Percentiles rank a stretch among this genome's conserved stretches.
Conservation (phyloP, 2,329 filamentous ascomycete genomes). For the Daldinia sp. region DNA sequence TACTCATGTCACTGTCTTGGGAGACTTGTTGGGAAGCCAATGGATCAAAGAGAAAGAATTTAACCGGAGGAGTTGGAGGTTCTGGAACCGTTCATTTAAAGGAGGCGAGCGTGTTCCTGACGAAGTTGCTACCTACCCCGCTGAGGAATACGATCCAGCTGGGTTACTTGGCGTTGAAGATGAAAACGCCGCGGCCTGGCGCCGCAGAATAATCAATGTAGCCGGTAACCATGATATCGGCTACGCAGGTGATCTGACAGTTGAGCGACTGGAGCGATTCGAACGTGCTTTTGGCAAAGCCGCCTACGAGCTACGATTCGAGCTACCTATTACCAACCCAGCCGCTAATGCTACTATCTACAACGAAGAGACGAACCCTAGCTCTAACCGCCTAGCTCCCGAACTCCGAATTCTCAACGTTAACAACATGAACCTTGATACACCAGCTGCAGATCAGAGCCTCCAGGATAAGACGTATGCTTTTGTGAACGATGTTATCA, state of each 20-base stretch:
- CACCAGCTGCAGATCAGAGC: conserved; percentile 74
- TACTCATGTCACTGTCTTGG: conserved; percentile 88
- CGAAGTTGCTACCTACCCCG: conserved; percentile 63
- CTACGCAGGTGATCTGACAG: conserved; percentile 90
- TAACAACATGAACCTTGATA: conserved; percentile 95
- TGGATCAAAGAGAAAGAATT: conserved; percentile 94
- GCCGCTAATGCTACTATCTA: conserved; percentile 57
- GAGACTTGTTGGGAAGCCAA: conserved; percentile 92
- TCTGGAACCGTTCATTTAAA: conserved; percentile 84
- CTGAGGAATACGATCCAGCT: conserved; percentile 62
- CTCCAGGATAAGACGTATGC: conserved; percentile 82
- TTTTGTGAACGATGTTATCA: conserved; percentile 79
- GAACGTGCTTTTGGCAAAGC: conserved; percentile 86
- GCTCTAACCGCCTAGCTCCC: conserved; percentile 65
- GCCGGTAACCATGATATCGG: conserved; percentile 97
- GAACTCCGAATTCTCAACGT: conserved; percentile 86
- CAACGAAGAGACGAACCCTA: conserved; percentile 58
- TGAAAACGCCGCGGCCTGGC: conserved; percentile 71
- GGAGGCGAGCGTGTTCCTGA: conserved; percentile 73
- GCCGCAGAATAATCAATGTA: conserved; percentile 84
- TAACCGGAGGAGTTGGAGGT: conserved; percentile 75
- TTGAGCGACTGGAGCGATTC: conserved; percentile 81
- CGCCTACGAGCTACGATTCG: conserved; percentile 89
- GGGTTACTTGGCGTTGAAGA: conserved; percentile 62
- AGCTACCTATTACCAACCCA: conserved; percentile 62